Conservation (phyloP, 179 eudicot species). For the Carnegiea gigantea region DNA sequence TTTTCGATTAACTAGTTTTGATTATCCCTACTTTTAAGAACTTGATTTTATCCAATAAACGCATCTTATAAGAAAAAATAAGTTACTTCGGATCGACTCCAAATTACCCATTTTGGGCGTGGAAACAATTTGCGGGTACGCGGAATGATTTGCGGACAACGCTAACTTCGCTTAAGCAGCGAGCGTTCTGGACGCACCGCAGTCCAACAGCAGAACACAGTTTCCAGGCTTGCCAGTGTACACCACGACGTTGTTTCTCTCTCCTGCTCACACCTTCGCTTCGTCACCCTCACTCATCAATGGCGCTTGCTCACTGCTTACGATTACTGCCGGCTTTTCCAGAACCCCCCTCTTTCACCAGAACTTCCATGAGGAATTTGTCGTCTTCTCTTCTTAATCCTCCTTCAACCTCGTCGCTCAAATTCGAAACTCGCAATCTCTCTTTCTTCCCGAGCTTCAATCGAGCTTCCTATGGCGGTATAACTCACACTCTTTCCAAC, state of each 20-base stretch:
- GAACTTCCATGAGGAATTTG: conserved; percentile 9
- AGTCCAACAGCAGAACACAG: neutral
- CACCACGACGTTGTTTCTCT: neutral
- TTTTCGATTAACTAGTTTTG: too few relatives aligned
- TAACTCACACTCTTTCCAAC: neutral
- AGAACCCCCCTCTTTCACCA: conserved; percentile 19
- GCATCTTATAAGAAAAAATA: too few relatives aligned
- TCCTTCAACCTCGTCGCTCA: conserved; percentile 12
- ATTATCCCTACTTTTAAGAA: too few relatives aligned
- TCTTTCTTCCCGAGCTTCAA: conserved; percentile 5
- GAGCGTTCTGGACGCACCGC: conserved; percentile 6
- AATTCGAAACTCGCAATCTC: conserved; percentile 13
- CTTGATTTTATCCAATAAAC: too few relatives aligned
- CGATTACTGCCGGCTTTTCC: conserved; percentile 5
- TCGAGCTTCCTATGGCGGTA: conserved; percentile 16
- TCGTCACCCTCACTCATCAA: conserved; percentile 4
- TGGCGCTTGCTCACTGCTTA: conserved; percentile 31
- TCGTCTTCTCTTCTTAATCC: conserved; percentile 18
- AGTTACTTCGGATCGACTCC: too few relatives aligned
- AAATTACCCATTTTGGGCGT: too few relatives aligned
- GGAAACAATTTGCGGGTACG: too few relatives aligned
- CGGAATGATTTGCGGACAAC: too few relatives aligned
- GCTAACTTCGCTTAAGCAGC: neutral
- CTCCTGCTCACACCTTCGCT: neutral
- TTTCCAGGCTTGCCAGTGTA: neutral